These are phyloP conservation scores for Gorgonomyces haynaldii DNA, from an alignment of 192 early-diverging fungal genomes.

Conservation along the genomic window DNA sequence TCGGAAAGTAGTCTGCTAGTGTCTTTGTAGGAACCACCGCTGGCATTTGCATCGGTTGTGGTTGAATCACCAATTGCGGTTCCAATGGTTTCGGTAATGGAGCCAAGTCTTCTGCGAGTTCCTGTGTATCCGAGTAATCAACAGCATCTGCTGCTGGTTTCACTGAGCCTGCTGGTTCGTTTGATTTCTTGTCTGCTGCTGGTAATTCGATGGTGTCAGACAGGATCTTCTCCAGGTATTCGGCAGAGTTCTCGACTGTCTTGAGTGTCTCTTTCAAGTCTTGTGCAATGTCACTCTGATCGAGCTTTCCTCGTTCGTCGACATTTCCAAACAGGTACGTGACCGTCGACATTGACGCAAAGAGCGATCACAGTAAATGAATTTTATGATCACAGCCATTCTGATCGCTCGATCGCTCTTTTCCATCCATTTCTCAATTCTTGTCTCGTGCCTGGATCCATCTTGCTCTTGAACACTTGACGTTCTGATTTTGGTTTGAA, in stretches of 20 bases:
- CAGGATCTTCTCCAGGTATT: constrained; percentile 11
- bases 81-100: constrained; percentile 11
- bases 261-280: constrained; percentile 41
- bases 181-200: constrained; percentile 29
- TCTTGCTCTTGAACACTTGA: constrained; percentile 8
- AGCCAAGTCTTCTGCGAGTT: constrained; percentile 58
- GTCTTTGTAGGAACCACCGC: neutral
- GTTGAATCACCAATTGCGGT: constrained; percentile 6
- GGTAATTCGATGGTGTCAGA: neutral
- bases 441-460: neutral
- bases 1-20: constrained; percentile 1
- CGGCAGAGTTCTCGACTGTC: constrained; percentile 12
- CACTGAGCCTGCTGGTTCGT: constrained; percentile 24
- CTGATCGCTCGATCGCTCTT: constrained; percentile 4
- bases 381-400: neutral
- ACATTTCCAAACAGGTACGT: constrained; percentile 82
- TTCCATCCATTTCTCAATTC: constrained; percentile 6
- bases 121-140: constrained; percentile 76
- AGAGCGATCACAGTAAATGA: too few relatives aligned
- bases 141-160: constrained; percentile 59
- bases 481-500: constrained; percentile 37
- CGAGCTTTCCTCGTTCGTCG: constrained; percentile 70
- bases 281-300: constrained; percentile 40
- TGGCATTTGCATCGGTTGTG: neutral
- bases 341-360: constrained; percentile 2